Percentiles rank a stretch among this genome's conserved stretches.
Evolutionary conservation across 164 flowering plant genomes (phyloP).

Genomic region (Hamamelis virginiana): DNA sequence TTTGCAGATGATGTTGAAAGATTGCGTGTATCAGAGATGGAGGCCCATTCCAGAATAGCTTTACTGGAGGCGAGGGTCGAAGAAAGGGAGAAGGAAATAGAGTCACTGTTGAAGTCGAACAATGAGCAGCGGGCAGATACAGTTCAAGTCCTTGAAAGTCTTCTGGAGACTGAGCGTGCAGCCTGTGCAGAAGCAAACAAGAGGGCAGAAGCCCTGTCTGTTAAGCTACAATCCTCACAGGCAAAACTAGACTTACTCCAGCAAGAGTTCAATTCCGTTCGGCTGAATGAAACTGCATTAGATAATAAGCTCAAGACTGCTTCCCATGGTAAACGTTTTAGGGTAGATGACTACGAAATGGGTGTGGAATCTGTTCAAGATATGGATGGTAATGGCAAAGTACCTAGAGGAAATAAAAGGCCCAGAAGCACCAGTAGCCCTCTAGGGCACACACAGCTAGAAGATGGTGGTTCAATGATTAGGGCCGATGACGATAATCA

Average conservation of each 20-base stretch:
- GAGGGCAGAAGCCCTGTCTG: constrained; percentile 80
- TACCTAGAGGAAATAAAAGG: constrained; percentile 52
- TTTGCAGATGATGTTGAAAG: constrained; percentile 51
- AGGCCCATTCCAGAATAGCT: constrained; percentile 61
- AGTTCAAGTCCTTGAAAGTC: constrained; percentile 72
- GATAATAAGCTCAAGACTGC: constrained; percentile 75
- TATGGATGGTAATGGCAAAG: constrained; percentile 44
- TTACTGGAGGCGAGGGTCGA: constrained; percentile 74
- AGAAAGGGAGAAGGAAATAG: constrained; percentile 86
- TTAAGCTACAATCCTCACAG: constrained; percentile 78
- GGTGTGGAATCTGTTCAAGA: constrained; percentile 69
- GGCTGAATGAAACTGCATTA: constrained; percentile 73
- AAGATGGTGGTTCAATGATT: constrained; percentile 80
- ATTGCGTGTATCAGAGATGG: constrained; percentile 61
- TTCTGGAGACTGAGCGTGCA: constrained; percentile 71
- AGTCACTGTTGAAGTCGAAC: constrained; percentile 63
- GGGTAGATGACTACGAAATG: constrained; percentile 53
- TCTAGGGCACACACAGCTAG: constrained; percentile 40
- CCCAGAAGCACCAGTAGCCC: constrained; percentile 73
- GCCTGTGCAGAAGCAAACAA: constrained; percentile 76
- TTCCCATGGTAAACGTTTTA: constrained; percentile 71
- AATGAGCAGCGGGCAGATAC: constrained; percentile 78
- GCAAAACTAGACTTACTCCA: constrained; percentile 79
- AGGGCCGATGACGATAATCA: constrained; percentile 48
- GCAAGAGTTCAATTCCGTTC: constrained; percentile 74